Evolutionary conservation across 2,329 filamentous ascomycete species (phyloP), one percentile per base, ranked within the genome.

Genomic region (Rasamsonia emersonii): DNA sequence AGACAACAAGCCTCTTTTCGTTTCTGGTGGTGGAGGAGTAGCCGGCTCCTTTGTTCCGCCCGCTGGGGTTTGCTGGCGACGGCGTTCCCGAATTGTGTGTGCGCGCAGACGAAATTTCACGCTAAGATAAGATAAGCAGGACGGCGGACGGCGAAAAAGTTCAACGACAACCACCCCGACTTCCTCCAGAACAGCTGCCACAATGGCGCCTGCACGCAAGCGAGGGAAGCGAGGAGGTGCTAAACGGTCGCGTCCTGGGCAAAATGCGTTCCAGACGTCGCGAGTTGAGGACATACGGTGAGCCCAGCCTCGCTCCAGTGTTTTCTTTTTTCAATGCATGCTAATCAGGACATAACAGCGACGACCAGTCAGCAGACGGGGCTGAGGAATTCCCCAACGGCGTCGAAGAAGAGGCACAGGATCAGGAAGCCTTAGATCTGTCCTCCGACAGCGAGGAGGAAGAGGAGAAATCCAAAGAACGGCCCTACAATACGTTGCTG

Each of bases 401-500:
- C 10, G 33, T 43, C 18, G 67, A 71, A 50, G 67, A 27, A 57
- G 42, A 43, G 4, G 27, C 47, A 8, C 44, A 65, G 1, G 65
- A 67, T 19, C 67, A 69, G 9, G 44, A 44, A 11, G 23, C 37
- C 15, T 43, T 50, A 37, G 51, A 54, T 8, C 47, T 38, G 14
- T 64, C 66, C 2, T 56, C 53, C 17, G 62, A 57, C 14, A 61
- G 56, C 37, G 61, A 62, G 13, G 60, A 58, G 23, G 68, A 68
- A 26, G 64, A 68, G 28, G 64, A 68, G 18, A 39, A 55, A 28
- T 39, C 45, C 17, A 43, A 45, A 4, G 54, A 42, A 36, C 61
- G 56, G 18, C 67, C 73, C 7, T 80, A 79, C 48, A 71, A 67
- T 34, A 58, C 67, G 28, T 58, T 80, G 10, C 56, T 80, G 10